These are phyloP conservation scores for Mycena venus DNA, from an alignment of 768 basidiomycete genomes.

Conservation along the genomic window DNA sequence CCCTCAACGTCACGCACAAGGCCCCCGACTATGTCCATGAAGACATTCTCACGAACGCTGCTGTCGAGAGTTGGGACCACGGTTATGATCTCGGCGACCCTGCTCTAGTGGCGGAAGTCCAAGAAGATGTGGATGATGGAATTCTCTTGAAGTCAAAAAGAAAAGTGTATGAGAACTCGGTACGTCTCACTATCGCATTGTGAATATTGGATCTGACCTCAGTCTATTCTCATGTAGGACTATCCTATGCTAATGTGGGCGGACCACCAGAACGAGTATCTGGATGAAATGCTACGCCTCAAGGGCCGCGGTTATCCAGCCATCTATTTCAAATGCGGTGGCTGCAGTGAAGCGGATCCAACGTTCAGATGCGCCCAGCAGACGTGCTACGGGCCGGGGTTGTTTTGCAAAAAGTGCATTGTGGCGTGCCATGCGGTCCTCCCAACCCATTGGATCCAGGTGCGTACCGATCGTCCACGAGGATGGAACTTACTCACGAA, in stretches of 20 bases:
- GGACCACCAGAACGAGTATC: not conserved
- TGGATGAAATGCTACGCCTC: not conserved
- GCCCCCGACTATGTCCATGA: not conserved
- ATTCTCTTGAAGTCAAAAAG: not conserved
- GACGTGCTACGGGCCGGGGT: not conserved
- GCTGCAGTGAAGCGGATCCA: not conserved
- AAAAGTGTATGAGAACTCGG: not conserved
- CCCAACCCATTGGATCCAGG: conserved; percentile 6
- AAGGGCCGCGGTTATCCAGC: not conserved
- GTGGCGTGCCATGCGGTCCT: not conserved
- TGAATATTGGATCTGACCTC: not conserved
- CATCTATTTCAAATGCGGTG: not conserved
- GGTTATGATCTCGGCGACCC: not conserved
- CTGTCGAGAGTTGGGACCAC: not conserved
- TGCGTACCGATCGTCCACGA: not conserved
- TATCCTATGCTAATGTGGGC: not conserved
- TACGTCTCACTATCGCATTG: not conserved
- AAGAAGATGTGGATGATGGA: not conserved
- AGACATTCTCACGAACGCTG: not conserved
- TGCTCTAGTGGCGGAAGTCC: not conserved
- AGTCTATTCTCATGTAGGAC: not conserved
- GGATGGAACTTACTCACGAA: not conserved
- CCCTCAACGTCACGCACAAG: not conserved
- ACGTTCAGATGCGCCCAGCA: not conserved
- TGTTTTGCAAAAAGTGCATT: not conserved